Evolutionary conservation across 768 basidiomycete genomes (phyloP), one percentile per base, ranked within the genome.

Genomic region (Rhizopogon salebrosus): DNA sequence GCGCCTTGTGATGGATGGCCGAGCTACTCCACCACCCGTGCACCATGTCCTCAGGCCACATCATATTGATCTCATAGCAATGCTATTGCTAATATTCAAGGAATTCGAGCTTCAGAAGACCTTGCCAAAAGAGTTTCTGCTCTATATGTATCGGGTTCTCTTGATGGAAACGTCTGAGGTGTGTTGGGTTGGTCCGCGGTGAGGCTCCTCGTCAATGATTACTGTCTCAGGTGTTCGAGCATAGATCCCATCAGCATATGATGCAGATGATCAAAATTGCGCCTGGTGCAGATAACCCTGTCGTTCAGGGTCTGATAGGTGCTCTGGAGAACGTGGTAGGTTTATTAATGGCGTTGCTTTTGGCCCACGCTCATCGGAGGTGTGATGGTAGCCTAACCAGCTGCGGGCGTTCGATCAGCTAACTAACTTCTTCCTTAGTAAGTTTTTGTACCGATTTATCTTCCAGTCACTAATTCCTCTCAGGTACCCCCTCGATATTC

Each of bases 121-220:
- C 23, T 74, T 89, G 9, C 80, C 87, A 1, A 63, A 78, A 20
- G 57, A 68, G 6, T 90, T 87, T 61, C 63, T 80, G 13, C 70
- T 89, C 18, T 81, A 85, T 59, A 62, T 89, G 13, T 80, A 84
- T 53, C 82, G 87, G 16, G 69, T 86, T 49, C 71, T 92, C 29
- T 68, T 92, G 51, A 75, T 78, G 51, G 88, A 93, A 67, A 73
- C 86, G 3, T 75, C 83, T 13, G 90, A 93, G 78, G 90, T 80
- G 10, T 23, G 61, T 42, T 24, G 48, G 29, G 22, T 9, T 8
- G 4, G 38, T 14, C 24, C 31, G 6, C 42, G 27, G 9, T 20
- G 31, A 16, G 10, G 5, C 9, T 23, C 35, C 8, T 10, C 14
- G 11, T 50, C 42, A n/a, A 60, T 39, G 45, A 29, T 51, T 6